These are phyloP conservation scores for Beauveria rudraprayagi DNA, from an alignment of 2,329 filamentous ascomycete species.

Conservation along the genomic window DNA sequence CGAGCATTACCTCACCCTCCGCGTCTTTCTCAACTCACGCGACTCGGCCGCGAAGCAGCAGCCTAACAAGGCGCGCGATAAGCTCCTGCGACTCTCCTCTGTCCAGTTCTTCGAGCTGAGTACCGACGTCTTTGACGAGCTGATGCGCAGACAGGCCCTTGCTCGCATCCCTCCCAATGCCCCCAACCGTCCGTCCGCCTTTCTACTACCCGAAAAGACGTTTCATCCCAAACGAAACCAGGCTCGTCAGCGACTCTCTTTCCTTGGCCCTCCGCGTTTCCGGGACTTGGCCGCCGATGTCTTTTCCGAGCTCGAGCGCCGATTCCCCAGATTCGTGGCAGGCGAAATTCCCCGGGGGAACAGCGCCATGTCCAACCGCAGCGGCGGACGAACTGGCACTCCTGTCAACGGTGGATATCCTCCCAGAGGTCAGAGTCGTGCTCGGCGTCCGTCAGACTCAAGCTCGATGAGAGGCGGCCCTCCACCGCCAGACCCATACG, in stretches of 20 bases:
- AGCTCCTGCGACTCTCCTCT: slow-evolving; percentile 78
- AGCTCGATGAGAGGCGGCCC: slow-evolving; percentile 47
- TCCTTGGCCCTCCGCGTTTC: slow-evolving; percentile 78
- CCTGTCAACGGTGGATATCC: slow-evolving; percentile 51
- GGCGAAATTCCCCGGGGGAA: slow-evolving; percentile 60
- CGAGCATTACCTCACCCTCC: slow-evolving; percentile 76
- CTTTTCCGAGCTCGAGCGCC: slow-evolving; percentile 85
- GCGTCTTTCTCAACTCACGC: slow-evolving; percentile 66
- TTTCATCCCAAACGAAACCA: slow-evolving; percentile 98
- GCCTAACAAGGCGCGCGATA: slow-evolving; percentile 87
- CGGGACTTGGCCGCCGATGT: slow-evolving; percentile 91
- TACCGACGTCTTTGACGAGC: slow-evolving; percentile 94
- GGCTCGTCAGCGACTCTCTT: slow-evolving; percentile 90
- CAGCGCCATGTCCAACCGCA: slow-evolving; percentile 59
- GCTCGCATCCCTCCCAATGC: slow-evolving; percentile 46
- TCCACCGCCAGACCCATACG: slow-evolving; percentile 36
- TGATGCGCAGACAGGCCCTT: slow-evolving; percentile 73
- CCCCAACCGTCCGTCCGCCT: slow-evolving; percentile 54
- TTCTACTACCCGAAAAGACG: slow-evolving; percentile 72
- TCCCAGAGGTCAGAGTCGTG: slow-evolving; percentile 43
- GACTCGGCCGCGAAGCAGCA: slow-evolving; percentile 68
- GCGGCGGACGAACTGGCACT: slow-evolving; percentile 49
- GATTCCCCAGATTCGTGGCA: slow-evolving; percentile 73
- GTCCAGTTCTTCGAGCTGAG: slow-evolving; percentile 97
- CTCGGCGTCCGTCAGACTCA: slow-evolving; percentile 52